Conservation (phyloP, 2,329 filamentous ascomycete species). For the Xylaria sp. region DNA sequence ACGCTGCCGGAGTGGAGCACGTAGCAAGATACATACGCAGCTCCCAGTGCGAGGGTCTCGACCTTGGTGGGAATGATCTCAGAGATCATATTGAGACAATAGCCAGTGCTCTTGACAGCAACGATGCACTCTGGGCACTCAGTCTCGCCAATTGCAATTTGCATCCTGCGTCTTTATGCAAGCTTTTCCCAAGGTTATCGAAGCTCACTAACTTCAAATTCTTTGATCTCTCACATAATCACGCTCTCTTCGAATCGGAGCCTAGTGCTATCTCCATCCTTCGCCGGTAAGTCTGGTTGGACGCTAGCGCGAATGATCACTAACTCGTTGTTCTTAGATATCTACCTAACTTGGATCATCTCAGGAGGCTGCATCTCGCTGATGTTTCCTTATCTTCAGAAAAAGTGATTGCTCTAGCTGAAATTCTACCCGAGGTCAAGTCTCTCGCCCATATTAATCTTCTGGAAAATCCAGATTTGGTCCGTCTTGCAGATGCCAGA, state of each 20-base stretch:
- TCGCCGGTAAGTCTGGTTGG: slow-evolving; percentile 68
- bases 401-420: slow-evolving; percentile 89
- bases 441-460: slow-evolving; percentile 88
- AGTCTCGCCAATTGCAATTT: slow-evolving; percentile 89
- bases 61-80: slow-evolving; percentile 86
- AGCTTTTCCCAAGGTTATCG: slow-evolving; percentile 78
- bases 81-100: slow-evolving; percentile 65
- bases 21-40: slow-evolving; percentile 80
- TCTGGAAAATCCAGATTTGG: slow-evolving; percentile 80
- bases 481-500: slow-evolving; percentile 76
- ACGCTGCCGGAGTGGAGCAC: slow-evolving; percentile 77
- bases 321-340: slow-evolving; percentile 62
- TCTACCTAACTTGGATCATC: slow-evolving; percentile 77
- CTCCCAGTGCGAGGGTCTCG: slow-evolving; percentile 85
- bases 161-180: slow-evolving; percentile 75
- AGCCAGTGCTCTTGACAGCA: slow-evolving; percentile 62
- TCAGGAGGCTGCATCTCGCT: slow-evolving; percentile 88
- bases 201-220: slow-evolving; percentile 82
- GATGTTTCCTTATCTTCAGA: slow-evolving; percentile 87
- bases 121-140: slow-evolving; percentile 78
- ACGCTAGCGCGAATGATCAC: slow-evolving; percentile 7
- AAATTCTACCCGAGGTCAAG: slow-evolving; percentile 86
- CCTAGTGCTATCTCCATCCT: slow-evolving; percentile 80
- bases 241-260: slow-evolving; percentile 76
- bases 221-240: slow-evolving; percentile 92